phyloP scores from a whole-genome alignment of 176 grass and related monocot species.

The Carex pumila region DNA sequence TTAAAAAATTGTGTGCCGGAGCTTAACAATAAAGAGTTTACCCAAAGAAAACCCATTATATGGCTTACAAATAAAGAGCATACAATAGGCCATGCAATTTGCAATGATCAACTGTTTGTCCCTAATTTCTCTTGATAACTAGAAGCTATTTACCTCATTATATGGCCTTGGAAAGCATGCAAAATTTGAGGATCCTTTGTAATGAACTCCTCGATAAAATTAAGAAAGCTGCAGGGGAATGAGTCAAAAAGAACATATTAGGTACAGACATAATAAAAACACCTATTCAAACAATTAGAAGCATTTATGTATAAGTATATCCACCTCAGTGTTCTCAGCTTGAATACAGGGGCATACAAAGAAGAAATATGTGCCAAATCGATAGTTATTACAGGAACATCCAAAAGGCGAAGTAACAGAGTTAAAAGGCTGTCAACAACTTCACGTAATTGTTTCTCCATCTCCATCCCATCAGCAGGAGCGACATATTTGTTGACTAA shows the following conservation, averaged over 20 bases:
- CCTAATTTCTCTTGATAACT: background rate
- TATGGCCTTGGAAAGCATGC: conserved; percentile 44
- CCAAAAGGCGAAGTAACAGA: conserved; percentile 64
- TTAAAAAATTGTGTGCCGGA: background rate
- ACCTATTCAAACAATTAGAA: background rate
- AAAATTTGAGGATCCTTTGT: conserved; percentile 39
- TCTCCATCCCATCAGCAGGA: conserved; percentile 26
- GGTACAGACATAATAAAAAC: conserved; percentile 5
- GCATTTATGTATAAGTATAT: background rate
- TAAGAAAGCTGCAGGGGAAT: conserved; percentile 31
- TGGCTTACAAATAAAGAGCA: too few relatives aligned
- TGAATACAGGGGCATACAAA: conserved; percentile 62
- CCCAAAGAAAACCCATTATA: too few relatives aligned
- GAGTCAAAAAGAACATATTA: background rate
- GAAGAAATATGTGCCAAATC: conserved; percentile 39
- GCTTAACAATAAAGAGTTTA: background rate
- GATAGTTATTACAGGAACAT: conserved; percentile 49
- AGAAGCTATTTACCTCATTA: conserved; percentile 48
- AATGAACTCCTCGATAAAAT: conserved; percentile 57
- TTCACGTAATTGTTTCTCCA: conserved; percentile 29
- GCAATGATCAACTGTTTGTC: background rate
- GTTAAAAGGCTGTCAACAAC: conserved; percentile 60
- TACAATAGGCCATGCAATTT: background rate
- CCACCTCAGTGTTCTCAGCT: conserved; percentile 55
- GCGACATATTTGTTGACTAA: conserved; percentile 47